These are phyloP conservation scores for Tympanopsis confertula DNA, from an alignment of 2,329 filamentous ascomycete species.

Conservation along the genomic window DNA sequence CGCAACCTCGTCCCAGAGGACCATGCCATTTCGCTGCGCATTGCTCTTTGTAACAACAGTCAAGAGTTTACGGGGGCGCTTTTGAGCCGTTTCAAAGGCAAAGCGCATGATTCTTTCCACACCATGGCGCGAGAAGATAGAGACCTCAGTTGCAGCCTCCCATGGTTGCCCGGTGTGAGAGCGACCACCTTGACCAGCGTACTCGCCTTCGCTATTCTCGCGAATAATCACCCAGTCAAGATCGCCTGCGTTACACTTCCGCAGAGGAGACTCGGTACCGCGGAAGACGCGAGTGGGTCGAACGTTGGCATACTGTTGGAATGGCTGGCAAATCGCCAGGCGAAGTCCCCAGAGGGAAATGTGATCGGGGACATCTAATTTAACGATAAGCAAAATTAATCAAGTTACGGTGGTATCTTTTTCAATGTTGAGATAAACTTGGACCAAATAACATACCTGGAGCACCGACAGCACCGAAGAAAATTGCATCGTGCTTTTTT, in stretches of 20 bases:
- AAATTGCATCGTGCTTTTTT: constrained; percentile 39
- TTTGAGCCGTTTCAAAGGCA: constrained; percentile 39
- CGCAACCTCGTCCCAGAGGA: constrained; percentile 45
- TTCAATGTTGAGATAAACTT: no score
- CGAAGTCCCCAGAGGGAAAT: constrained; percentile 45
- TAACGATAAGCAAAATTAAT: background rate
- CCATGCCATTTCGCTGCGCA: constrained; percentile 45
- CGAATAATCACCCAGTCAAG: constrained; percentile 46
- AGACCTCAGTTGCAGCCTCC: constrained; percentile 40
- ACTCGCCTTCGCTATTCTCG: constrained; percentile 46
- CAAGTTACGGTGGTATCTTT: no score
- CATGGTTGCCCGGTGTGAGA: constrained; percentile 37
- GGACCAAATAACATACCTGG: no score
- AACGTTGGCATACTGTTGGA: constrained; percentile 48
- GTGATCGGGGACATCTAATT: constrained; percentile 42
- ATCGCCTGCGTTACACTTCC: constrained; percentile 27
- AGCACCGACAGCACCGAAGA: constrained; percentile 44
- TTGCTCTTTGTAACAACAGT: constrained; percentile 46
- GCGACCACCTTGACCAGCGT: constrained; percentile 43
- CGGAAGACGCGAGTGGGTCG: constrained; percentile 39
- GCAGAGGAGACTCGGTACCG: constrained; percentile 36
- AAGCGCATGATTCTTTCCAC: constrained; percentile 41
- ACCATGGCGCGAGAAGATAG: constrained; percentile 39
- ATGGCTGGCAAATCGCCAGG: constrained; percentile 40
- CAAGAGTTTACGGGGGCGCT: constrained; percentile 33